Conservation (phyloP, 306 rosid genomes). For the Dalbergia cultrata region DNA sequence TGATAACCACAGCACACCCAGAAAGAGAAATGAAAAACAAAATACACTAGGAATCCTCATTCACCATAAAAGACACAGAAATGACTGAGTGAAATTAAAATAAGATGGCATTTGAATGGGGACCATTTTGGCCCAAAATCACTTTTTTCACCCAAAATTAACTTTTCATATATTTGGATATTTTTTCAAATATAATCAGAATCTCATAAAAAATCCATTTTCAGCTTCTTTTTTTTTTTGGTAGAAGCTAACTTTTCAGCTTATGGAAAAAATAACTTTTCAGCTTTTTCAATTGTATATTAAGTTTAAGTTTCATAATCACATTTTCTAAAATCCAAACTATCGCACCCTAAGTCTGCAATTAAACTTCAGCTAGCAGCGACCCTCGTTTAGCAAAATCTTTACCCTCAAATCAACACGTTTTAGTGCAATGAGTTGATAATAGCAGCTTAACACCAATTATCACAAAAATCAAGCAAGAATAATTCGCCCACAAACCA, state of each 20-base stretch:
- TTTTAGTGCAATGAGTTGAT: neutral
- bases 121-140: too few relatives aligned
- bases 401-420: neutral
- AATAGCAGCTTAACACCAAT: neutral
- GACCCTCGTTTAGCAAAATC: constrained; percentile 1
- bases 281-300: too few relatives aligned
- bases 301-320: too few relatives aligned
- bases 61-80: neutral
- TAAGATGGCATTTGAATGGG: neutral
- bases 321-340: too few relatives aligned
- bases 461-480: constrained; percentile 23
- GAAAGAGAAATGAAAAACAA: neutral
- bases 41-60: neutral
- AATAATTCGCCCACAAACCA: neutral
- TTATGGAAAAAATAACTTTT: too few relatives aligned
- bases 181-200: too few relatives aligned
- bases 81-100: neutral
- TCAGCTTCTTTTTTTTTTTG: too few relatives aligned
- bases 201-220: too few relatives aligned
- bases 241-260: too few relatives aligned
- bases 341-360: too few relatives aligned
- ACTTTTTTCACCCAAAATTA: too few relatives aligned
- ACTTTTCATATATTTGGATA: too few relatives aligned
- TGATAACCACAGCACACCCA: neutral
- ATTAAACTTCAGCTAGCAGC: neutral